These are phyloP conservation scores for Prunus dulcis DNA, from an alignment of 306 rosid species.

Conservation along the genomic window DNA sequence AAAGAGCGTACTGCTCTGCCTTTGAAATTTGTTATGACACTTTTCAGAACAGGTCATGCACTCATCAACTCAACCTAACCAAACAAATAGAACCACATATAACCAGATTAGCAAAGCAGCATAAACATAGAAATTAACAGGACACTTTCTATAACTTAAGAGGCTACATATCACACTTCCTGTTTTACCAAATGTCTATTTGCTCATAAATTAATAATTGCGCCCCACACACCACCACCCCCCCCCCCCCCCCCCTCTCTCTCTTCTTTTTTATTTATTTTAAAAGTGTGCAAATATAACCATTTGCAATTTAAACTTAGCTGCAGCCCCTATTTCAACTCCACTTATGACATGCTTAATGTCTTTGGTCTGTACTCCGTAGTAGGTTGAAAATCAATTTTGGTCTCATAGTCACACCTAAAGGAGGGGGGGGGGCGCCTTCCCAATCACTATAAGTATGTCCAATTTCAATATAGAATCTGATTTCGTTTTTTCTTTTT, in stretches of 20 bases:
- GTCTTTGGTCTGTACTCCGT: background rate
- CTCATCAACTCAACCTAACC: too few species aligned
- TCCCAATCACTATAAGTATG: too few species aligned
- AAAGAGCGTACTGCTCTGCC: too few species aligned
- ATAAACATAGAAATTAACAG: too few species aligned
- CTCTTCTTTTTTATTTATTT: too few species aligned
- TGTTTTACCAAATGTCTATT: background rate
- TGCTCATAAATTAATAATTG: background rate
- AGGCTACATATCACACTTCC: background rate
- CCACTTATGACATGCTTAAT: background rate
- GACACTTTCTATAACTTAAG: background rate
- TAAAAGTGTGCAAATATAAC: background rate
- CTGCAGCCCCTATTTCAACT: background rate
- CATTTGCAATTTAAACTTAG: background rate
- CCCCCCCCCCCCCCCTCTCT: too few species aligned
- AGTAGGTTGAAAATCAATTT: background rate
- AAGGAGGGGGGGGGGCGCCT: too few species aligned
- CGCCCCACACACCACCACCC: too few species aligned
- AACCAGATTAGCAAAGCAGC: too few species aligned
- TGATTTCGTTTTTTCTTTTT: background rate
- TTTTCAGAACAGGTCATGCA: too few species aligned
- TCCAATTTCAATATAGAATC: background rate
- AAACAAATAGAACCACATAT: too few species aligned
- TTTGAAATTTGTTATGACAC: too few species aligned
- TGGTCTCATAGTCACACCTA: background rate